phyloP scores from a whole-genome alignment of 139 green algal genomes.

The Klebsormidium nitens region DNA sequence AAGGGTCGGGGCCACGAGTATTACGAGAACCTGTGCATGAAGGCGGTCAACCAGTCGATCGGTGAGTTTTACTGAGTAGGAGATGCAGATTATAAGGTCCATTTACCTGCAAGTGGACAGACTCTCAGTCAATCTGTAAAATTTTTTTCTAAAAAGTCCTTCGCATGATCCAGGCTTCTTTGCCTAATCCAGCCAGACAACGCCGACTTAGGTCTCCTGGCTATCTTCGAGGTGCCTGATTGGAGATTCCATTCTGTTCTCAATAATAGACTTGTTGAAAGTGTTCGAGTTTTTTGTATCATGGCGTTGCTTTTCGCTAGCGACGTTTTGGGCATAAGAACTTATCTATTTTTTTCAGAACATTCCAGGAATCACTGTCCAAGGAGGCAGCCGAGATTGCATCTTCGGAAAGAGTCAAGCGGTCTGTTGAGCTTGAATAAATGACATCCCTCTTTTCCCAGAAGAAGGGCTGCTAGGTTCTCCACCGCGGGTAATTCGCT shows the following conservation, averaged over 20 bases:
- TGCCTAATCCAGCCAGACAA: background rate
- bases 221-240: background rate
- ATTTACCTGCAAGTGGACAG: background rate
- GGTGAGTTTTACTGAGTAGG: conserved; percentile 39
- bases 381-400: no score
- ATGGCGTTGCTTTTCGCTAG: no score
- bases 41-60: conserved; percentile 94
- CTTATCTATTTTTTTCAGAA: no score
- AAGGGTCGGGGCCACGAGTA: conserved; percentile 54
- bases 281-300: no score
- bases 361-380: no score
- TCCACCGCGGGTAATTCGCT: background rate
- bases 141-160: background rate
- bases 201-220: background rate
- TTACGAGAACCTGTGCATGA: conserved; percentile 82
- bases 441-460: no score
- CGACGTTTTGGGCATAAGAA: no score
- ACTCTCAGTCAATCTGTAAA: background rate
- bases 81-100: background rate
- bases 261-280: no score
- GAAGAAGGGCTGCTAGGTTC: no score
- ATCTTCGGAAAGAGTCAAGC: no score
- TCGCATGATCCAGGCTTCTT: background rate
- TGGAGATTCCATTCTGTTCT: background rate
- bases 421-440: no score